Base-by-base conservation (phyloP, 805 yeast genomes). In the Candida adriatica region DNA sequence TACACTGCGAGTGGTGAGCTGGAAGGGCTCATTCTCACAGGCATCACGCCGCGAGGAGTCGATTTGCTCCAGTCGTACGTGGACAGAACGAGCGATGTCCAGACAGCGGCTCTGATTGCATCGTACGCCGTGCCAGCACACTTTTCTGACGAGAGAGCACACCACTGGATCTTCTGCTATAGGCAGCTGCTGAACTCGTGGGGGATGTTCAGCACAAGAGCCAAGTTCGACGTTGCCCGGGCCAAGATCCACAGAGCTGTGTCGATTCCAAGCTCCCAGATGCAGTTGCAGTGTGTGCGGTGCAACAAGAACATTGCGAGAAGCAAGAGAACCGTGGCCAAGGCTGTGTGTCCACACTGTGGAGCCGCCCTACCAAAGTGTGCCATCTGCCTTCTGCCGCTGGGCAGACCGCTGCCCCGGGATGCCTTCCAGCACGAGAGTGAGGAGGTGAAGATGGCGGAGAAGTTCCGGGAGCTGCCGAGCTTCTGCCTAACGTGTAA, bases 401-500 rank as follows among this genome's bases (percentile, higher is more conserved):
- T 87, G 38, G 96, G 96, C 1, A 71, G 70, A 2, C 73, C 79
- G 0, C 53, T 75, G 8, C 76, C 82, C 0, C 51, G 27, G 31
- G 51, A 43, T 13, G 19, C 42, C 6, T 35, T 43, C 8, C 36
- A 34, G 14, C 19, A 35, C 29, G 29, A 31, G 19, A 26, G 18
- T 6, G 13, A 18, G 2, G 44, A 43, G 1, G 50, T 49, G n/a
- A 48, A 38, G 15, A 44, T 35, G 18, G 17, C 42, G 4, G 35
- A 43, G 16, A 47, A 48, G 37, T 73, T 82, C 52, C 70, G 75
- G 37, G 80, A 81, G 41, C 86, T 95, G 95, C 87, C 90, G 44
- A 84, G 92, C 44, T 86, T 86, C 58, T 90, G 98, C 49, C 59
- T 90, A 42, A 73, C 79, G 20, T 90, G 98, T 53, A 85, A 82